A percentile compares a stretch with the other conserved stretches of the same genome.
Evolutionary conservation across 257 asterid genomes (phyloP).

Genomic region (Solanum chilense): DNA sequence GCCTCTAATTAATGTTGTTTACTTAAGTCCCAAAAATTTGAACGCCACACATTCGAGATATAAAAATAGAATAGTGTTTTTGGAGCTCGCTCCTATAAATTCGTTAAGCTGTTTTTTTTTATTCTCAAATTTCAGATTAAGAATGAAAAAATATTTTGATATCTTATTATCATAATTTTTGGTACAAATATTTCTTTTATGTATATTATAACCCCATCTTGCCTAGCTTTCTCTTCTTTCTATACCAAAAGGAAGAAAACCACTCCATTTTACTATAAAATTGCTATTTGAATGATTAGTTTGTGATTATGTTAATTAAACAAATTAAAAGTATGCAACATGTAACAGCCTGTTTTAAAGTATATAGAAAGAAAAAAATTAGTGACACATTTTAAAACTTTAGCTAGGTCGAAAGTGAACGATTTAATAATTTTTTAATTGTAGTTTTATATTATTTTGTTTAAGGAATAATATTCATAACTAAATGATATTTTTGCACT

Average conservation of each 20-base stretch:
- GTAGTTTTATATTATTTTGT: neutral
- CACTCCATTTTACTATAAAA: neutral
- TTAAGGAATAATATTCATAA: neutral
- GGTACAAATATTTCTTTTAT: neutral
- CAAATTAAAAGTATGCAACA: neutral
- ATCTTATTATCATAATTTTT: neutral
- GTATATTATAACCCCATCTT: neutral
- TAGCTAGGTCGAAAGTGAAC: neutral
- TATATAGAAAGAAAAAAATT: neutral
- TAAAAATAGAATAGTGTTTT: accelerated
- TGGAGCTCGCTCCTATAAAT: accelerated
- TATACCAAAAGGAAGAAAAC: neutral
- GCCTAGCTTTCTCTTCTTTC: neutral
- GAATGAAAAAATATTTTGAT: neutral
- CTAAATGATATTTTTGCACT: neutral
- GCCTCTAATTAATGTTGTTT: neutral
- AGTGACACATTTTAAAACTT: neutral
- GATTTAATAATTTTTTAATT: neutral
- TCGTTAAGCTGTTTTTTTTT: neutral
- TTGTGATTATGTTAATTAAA: neutral
- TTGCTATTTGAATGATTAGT: neutral
- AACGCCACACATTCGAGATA: neutral
- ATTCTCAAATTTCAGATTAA: accelerated
- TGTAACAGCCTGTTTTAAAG: neutral
- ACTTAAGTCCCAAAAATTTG: too few relatives aligned